Conservation (phyloP, 2,329 filamentous ascomycete species). For the Colletotrichum noveboracense region DNA sequence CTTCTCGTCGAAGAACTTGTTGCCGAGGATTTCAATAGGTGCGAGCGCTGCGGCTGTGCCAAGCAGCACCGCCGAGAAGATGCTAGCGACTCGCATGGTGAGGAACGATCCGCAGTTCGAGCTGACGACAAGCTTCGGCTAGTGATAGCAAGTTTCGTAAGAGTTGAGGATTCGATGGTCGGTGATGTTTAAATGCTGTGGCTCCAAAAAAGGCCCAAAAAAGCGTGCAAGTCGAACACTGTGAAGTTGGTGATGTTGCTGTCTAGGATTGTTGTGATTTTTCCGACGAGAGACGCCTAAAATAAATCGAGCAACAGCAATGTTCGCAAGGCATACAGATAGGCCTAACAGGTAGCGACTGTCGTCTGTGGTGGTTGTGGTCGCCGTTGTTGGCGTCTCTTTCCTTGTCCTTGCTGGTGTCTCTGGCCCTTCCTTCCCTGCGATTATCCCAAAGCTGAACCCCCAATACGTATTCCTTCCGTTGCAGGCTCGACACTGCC, state of each 20-base stretch:
- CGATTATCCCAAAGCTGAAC: not conserved
- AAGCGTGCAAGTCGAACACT: not conserved
- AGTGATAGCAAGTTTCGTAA: not conserved
- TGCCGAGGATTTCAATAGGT: slow-evolving; percentile 64
- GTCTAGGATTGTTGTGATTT: not conserved
- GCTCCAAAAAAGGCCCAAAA: not conserved
- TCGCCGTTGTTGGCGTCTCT: not conserved
- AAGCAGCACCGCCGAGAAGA: slow-evolving; percentile 36
- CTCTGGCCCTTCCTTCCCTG: not conserved
- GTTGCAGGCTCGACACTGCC: not conserved
- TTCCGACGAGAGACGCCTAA: not conserved
- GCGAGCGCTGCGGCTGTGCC: slow-evolving; percentile 46
- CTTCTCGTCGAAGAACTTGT: slow-evolving; percentile 85
- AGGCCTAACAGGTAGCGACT: not conserved
- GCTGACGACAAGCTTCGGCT: not conserved
- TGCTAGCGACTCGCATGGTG: slow-evolving; percentile 43
- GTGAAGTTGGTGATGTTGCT: not conserved
- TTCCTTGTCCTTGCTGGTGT: not conserved
- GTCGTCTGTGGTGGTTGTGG: not conserved
- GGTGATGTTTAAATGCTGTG: not conserved
- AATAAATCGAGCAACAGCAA: not conserved
- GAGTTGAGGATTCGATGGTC: not conserved
- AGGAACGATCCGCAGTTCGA: not conserved
- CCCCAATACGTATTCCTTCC: not conserved
- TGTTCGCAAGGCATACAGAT: not conserved